Percentiles rank a stretch among this genome's conserved stretches.
phyloP scores from a whole-genome alignment of 345 rosid species.

The Salix caprea region DNA sequence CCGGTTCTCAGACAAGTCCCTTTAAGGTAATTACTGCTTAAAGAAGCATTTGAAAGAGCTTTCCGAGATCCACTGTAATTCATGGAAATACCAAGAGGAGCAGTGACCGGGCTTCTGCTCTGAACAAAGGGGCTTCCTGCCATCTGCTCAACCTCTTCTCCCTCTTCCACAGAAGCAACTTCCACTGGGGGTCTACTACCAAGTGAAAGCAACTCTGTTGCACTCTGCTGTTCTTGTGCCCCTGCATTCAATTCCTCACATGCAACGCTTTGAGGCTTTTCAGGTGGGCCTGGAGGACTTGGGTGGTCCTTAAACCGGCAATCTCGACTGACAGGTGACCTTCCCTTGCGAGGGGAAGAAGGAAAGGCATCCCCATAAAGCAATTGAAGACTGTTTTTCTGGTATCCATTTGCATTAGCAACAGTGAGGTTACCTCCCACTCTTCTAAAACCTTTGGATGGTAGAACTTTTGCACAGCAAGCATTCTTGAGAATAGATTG shows the following conservation, averaged over 20 bases:
- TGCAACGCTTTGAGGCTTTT: constrained; percentile 38
- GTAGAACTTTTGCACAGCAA: neutral
- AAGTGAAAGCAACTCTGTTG: constrained; percentile 21
- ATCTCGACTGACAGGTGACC: constrained; percentile 33
- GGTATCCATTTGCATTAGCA: constrained; percentile 37
- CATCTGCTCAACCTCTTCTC: constrained; percentile 27
- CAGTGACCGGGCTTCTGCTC: constrained; percentile 23
- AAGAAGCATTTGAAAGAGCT: constrained; percentile 1
- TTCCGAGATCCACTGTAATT: constrained; percentile 5
- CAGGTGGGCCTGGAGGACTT: constrained; percentile 51
- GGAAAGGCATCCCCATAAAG: constrained; percentile 43
- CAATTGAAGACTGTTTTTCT: constrained; percentile 38
- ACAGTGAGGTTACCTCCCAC: constrained; percentile 19
- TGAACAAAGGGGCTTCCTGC: constrained; percentile 18
- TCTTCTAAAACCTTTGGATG: constrained; percentile 19
- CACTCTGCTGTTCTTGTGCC: constrained; percentile 22
- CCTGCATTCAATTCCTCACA: constrained; percentile 28
- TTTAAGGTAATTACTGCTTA: neutral
- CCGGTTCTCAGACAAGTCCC: constrained; percentile 10
- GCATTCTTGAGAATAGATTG: constrained; percentile 22
- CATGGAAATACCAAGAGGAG: constrained; percentile 23
- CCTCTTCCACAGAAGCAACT: constrained; percentile 11
- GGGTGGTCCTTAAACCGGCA: constrained; percentile 48
- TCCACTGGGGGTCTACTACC: constrained; percentile 19
- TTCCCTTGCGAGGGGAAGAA: constrained; percentile 50